Base-by-base conservation (phyloP, 441 rosid genomes). In the Erysimum pusillum region DNA sequence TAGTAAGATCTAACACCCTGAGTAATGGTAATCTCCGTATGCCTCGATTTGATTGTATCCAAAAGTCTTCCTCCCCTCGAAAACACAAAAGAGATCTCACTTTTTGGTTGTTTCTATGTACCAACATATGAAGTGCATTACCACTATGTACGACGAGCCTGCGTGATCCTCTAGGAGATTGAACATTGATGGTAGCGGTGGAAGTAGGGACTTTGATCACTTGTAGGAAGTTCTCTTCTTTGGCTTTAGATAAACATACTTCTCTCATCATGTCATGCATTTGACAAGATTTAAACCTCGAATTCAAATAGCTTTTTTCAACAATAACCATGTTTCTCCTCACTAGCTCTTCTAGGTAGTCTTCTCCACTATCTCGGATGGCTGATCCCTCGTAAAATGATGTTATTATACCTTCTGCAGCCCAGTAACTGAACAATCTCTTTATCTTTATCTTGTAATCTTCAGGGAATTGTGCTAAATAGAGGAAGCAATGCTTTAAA, bases 201-300 rank as follows among this genome's bases (percentile, higher is more conserved):
- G n/a, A 52, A 10, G 57, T 5, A 52, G 32, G 32, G 32, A 20
- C 57, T 52, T 52, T 52, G n/a, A 52, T 0, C 5, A 52, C 5
- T 3, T 42, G 63, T n/a, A 59, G n/a, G 4, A 59, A 59, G n/a
- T 59, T 9, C n/a, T 59, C 63, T 36, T 35, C 63, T 34, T 59
- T 35, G 63, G 44, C 25, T 59, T 59, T 59, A 4, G 44, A 36
- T 36, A 34, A 36, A 59, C 45, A 35, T 7, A 36, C 7, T 59
- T 17, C 64, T 17, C 64, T 36, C 63, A 59, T 35, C 7, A 59
- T 59, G 63, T 35, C 64, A 17, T 59, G 64, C 64, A 69, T 20
- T 35, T 22, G 49, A 35, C 6, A 51, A 20, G 1, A 11, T 0
- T 4, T 2, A 18, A 5, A 0, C 10, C 31, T 51, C 14, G 1